Conservation (phyloP, 2,329 filamentous ascomycete genomes). For the Claviceps pazoutovae region DNA sequence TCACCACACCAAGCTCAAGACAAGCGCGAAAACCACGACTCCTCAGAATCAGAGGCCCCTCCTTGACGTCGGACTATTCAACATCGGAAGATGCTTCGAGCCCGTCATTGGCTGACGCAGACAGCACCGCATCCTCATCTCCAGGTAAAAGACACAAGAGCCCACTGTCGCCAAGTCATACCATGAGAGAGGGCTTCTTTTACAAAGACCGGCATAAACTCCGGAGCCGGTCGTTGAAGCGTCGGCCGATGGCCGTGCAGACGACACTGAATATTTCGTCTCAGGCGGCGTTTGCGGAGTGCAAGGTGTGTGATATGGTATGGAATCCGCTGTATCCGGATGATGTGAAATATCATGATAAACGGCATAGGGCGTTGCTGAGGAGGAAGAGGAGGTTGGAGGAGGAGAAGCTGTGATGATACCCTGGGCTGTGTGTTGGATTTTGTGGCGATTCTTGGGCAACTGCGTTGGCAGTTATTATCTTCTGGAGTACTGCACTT, state of each 20-base stretch:
- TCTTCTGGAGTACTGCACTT: no score
- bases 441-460: no score
- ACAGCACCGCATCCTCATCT: not conserved
- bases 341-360: conserved; percentile 29
- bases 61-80: conserved; percentile 6
- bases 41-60: conserved; percentile 15
- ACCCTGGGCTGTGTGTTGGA: not conserved
- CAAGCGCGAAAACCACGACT: conserved; percentile 14
- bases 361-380: conserved; percentile 23
- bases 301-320: conserved; percentile 27
- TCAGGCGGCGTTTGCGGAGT: conserved; percentile 28
- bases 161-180: not conserved
- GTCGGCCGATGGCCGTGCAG: conserved; percentile 17
- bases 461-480: no score
- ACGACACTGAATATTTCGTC: conserved; percentile 31
- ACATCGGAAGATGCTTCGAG: conserved; percentile 1
- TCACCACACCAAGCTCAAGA: conserved; percentile 2
- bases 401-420: conserved; percentile 9
- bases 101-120: not conserved
- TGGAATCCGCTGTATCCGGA: conserved; percentile 30
- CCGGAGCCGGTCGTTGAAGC: not conserved
- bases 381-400: conserved; percentile 13
- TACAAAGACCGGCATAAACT: not conserved
- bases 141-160: not conserved
- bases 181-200: not conserved